These are phyloP conservation scores for Fusarium longipes DNA, from an alignment of 2,329 filamentous ascomycete genomes.

Conservation along the genomic window DNA sequence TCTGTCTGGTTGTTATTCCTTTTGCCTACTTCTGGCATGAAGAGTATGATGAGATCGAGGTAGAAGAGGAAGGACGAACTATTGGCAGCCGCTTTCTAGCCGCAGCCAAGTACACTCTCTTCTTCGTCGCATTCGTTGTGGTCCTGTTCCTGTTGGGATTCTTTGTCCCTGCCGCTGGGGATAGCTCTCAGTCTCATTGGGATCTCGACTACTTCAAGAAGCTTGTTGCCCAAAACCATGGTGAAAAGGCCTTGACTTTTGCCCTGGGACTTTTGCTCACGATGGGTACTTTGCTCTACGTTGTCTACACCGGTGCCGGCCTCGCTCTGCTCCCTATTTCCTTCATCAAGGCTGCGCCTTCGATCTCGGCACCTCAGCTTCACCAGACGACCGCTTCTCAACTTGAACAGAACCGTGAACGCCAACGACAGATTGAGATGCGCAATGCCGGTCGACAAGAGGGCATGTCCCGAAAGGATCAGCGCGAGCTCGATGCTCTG, in stretches of 20 bases:
- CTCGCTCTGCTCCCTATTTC: slow-evolving; percentile 89
- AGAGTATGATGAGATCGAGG: slow-evolving; percentile 92
- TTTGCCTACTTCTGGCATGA: slow-evolving; percentile 99
- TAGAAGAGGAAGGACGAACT: slow-evolving; percentile 84
- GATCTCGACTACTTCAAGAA: slow-evolving; percentile 94
- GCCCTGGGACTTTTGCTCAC: slow-evolving; percentile 88
- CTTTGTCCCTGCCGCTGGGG: slow-evolving; percentile 85
- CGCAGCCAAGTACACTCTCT: slow-evolving; percentile 91
- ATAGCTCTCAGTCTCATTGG: slow-evolving; percentile 72
- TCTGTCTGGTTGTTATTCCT: slow-evolving; percentile 90
- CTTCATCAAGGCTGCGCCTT: slow-evolving; percentile 90
- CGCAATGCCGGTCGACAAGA: slow-evolving; percentile 81
- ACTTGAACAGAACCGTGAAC: slow-evolving; percentile 87
- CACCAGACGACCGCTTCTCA: slow-evolving; percentile 81
- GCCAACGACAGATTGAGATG: slow-evolving; percentile 89
- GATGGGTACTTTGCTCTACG: slow-evolving; percentile 85
- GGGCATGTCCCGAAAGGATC: slow-evolving; percentile 84
- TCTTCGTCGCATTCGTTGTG: slow-evolving; percentile 82
- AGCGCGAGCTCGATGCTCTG: slow-evolving; percentile 87
- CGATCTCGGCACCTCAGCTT: slow-evolving; percentile 83
- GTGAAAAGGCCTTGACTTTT: slow-evolving; percentile 92
- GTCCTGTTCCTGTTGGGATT: slow-evolving; percentile 92
- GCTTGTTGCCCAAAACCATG: slow-evolving; percentile 81
- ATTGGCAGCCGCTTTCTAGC: slow-evolving; percentile 77
- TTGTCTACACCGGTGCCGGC: slow-evolving; percentile 88